Conservation (phyloP, 352 stramenopile species). For the Globisporangium emineosum region DNA sequence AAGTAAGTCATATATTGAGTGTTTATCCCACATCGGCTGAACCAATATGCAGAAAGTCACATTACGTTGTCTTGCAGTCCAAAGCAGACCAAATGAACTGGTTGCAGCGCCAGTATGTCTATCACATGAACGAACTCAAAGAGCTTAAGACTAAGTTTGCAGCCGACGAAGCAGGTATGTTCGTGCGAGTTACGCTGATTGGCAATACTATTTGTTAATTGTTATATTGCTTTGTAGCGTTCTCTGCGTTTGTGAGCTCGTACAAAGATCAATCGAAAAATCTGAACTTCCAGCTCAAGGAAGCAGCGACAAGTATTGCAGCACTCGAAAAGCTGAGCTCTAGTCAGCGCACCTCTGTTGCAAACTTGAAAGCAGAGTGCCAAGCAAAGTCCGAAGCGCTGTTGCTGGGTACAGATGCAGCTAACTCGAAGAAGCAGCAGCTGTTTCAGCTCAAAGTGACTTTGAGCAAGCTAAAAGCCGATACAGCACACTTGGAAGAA, state of each 20-base stretch:
- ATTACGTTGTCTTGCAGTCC: background rate
- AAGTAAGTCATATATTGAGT: conserved; percentile 2
- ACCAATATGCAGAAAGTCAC: background rate
- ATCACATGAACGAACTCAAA: conserved; percentile 12
- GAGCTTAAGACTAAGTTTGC: conserved; percentile 5
- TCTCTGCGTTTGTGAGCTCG: background rate
- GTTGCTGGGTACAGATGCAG: background rate
- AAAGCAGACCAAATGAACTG: conserved; percentile 14
- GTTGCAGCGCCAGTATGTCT: conserved; percentile 11
- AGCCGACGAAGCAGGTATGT: conserved; percentile 11
- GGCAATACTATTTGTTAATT: background rate
- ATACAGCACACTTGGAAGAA: conserved; percentile 1
- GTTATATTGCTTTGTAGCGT: background rate
- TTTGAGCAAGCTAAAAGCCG: conserved; percentile 7
- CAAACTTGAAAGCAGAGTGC: background rate
- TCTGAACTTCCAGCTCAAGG: conserved; percentile 2
- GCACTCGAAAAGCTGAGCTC: background rate
- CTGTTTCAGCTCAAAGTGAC: conserved; percentile 7
- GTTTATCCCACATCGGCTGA: background rate
- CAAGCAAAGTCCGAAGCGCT: conserved; percentile 7
- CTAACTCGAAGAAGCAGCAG: conserved; percentile 5
- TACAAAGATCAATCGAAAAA: conserved; percentile 8
- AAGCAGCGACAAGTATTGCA: background rate
- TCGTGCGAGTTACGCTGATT: background rate
- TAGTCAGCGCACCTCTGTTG: background rate